Percentiles rank a stretch among this genome's conserved stretches.
These are phyloP conservation scores for Lablab purpureus DNA, from an alignment of 306 rosid genomes.

Conservation along the genomic window DNA sequence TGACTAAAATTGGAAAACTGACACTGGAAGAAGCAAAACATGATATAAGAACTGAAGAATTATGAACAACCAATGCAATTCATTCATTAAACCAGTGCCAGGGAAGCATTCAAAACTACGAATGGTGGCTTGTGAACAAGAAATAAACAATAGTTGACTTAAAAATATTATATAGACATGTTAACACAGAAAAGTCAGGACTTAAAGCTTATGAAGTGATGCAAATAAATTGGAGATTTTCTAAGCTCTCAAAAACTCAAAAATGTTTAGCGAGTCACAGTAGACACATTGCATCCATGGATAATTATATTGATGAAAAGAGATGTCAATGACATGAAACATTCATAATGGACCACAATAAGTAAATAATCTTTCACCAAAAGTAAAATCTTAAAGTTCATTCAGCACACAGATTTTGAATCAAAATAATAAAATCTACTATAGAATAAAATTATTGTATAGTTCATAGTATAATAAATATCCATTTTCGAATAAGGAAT, in stretches of 20 bases:
- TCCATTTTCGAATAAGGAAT: background rate
- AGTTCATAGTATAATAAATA: background rate
- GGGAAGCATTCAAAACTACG: conserved; percentile 17
- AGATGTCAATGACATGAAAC: conserved; percentile 13
- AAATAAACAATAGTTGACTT: conserved; percentile 7
- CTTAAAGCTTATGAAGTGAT: background rate
- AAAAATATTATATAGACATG: conserved; percentile 8
- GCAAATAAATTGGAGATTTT: background rate
- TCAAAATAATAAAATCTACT: conserved; percentile 34
- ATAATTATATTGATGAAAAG: conserved; percentile 24
- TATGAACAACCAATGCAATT: conserved; percentile 8
- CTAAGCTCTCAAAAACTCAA: conserved; percentile 7
- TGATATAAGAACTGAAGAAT: conserved; percentile 42
- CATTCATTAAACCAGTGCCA: conserved; percentile 14
- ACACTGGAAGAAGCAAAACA: conserved; percentile 60
- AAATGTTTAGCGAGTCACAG: background rate
- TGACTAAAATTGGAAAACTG: conserved; percentile 74
- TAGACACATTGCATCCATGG: conserved; percentile 4
- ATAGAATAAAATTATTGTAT: background rate
- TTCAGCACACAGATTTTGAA: conserved; percentile 1
- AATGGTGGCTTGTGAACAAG: conserved; percentile 1
- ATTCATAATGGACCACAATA: conserved; percentile 3
- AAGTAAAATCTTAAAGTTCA: conserved; percentile 22
- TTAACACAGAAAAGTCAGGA: background rate
- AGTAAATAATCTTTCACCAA: conserved; percentile 24